Conservation (phyloP, 176 grass and related monocot species). For the Paspalum notatum region DNA sequence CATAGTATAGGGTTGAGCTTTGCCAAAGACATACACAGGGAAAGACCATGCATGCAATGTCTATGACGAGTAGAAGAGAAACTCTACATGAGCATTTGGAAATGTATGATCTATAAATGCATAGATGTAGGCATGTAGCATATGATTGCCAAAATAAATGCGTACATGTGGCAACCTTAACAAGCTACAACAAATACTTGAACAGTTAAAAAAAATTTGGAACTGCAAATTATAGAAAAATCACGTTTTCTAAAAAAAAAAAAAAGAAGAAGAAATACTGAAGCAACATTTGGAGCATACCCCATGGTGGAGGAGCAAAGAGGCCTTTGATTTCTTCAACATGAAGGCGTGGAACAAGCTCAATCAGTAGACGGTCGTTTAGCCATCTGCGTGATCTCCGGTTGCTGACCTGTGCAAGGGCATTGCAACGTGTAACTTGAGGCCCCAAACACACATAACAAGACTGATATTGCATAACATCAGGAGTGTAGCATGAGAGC, state of each 20-base stretch:
- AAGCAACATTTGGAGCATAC: neutral
- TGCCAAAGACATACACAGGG: neutral
- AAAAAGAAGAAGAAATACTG: neutral
- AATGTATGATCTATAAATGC: neutral
- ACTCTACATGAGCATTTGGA: neutral
- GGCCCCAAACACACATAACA: neutral
- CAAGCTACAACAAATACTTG: neutral
- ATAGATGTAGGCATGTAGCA: neutral
- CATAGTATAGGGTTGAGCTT: constrained; percentile 16
- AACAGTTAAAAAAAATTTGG: too few species aligned
- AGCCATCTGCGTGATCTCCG: constrained; percentile 80
- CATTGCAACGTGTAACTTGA: constrained; percentile 45
- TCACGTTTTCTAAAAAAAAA: too few species aligned
- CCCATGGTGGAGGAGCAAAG: too few species aligned
- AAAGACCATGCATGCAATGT: neutral
- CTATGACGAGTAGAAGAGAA: constrained; percentile 19
- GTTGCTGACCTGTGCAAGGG: constrained; percentile 73
- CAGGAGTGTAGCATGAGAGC: neutral
- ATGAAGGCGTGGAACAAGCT: constrained; percentile 81
- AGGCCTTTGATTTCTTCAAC: constrained; percentile 95
- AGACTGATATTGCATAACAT: neutral
- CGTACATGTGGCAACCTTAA: neutral
- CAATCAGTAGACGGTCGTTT: constrained; percentile 88
- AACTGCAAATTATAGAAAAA: too few species aligned
- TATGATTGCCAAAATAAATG: too few species aligned